Conservation (phyloP, 2,329 filamentous ascomycete species). For the Talaromyces sp. region DNA sequence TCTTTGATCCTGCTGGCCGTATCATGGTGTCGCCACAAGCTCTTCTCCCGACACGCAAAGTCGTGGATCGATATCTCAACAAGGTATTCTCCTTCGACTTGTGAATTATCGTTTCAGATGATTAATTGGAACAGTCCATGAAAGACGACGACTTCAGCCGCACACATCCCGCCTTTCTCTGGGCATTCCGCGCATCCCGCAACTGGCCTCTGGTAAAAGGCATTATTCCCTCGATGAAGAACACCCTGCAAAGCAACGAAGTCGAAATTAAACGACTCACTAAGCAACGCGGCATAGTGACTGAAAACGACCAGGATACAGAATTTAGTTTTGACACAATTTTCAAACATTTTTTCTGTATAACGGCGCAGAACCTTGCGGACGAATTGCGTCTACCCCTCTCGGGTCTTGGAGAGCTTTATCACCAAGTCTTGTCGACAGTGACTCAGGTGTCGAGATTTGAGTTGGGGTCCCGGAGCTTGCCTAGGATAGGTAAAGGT, state of each 20-base stretch:
- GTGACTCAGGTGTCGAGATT: constrained; percentile 42
- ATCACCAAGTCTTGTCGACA: constrained; percentile 71
- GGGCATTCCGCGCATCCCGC: constrained; percentile 77
- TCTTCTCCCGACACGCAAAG: constrained; percentile 54
- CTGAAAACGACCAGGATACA: constrained; percentile 48
- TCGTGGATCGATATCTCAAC: constrained; percentile 73
- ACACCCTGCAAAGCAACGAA: constrained; percentile 58
- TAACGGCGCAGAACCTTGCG: constrained; percentile 71
- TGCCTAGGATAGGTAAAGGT: constrained; percentile 55
- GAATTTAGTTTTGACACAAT: constrained; percentile 69
- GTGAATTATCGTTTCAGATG: neutral
- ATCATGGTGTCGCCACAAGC: constrained; percentile 48
- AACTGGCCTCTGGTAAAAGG: constrained; percentile 69
- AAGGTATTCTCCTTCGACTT: constrained; percentile 42
- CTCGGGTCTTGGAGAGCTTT: constrained; percentile 63
- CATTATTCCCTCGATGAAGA: constrained; percentile 67
- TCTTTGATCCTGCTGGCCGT: constrained; percentile 43
- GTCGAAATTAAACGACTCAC: constrained; percentile 47
- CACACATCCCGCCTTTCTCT: constrained; percentile 75
- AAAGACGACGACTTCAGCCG: constrained; percentile 72
- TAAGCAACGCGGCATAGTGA: constrained; percentile 41
- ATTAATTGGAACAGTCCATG: constrained; percentile 43
- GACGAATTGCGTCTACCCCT: constrained; percentile 61
- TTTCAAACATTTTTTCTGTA: constrained; percentile 79
- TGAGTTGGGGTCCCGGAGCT: constrained; percentile 19